phyloP scores from a whole-genome alignment of 805 yeast genomes.

The Barnettozyma sp. region DNA sequence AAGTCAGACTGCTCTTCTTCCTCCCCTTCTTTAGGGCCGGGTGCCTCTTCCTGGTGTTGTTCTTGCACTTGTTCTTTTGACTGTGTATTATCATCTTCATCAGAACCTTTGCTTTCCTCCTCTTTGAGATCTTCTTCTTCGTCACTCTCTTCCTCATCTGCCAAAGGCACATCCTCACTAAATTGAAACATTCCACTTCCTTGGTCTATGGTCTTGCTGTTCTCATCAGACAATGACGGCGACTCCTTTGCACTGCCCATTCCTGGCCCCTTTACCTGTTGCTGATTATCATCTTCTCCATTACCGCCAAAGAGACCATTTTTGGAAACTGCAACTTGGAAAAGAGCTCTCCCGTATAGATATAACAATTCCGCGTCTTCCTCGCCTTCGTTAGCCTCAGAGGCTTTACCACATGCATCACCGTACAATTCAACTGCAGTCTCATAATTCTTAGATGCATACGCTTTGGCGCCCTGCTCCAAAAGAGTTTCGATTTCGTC shows the following conservation, averaged over 20 bases:
- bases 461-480: slow-evolving; percentile 55
- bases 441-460: slow-evolving; percentile 59
- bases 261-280: slow-evolving; percentile 4
- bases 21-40: slow-evolving; percentile 20
- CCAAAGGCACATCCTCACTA: slow-evolving; percentile 32
- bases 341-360: slow-evolving; percentile 74
- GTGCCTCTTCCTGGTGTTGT: too few relatives aligned
- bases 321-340: slow-evolving; percentile 65
- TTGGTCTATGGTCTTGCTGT: slow-evolving; percentile 19
- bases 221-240: too few relatives aligned
- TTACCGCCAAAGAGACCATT: slow-evolving; percentile 69
- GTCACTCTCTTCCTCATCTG: slow-evolving; percentile 26
- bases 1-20: slow-evolving; percentile 62
- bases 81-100: slow-evolving; percentile 15
- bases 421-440: slow-evolving; percentile 65
- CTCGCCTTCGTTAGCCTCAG: slow-evolving; percentile 43
- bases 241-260: slow-evolving; percentile 11
- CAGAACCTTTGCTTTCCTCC: slow-evolving; percentile 23
- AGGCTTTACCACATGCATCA: slow-evolving; percentile 57
- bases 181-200: slow-evolving; percentile 27
- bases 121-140: slow-evolving; percentile 15
- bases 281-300: slow-evolving; percentile 20
- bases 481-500: slow-evolving; percentile 41
- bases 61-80: too few relatives aligned
- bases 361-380: slow-evolving; percentile 70